Evolutionary conservation across 2,329 filamentous ascomycete genomes (phyloP), one percentile per base, ranked within the genome.

Genomic region (Alternaria viburni): DNA sequence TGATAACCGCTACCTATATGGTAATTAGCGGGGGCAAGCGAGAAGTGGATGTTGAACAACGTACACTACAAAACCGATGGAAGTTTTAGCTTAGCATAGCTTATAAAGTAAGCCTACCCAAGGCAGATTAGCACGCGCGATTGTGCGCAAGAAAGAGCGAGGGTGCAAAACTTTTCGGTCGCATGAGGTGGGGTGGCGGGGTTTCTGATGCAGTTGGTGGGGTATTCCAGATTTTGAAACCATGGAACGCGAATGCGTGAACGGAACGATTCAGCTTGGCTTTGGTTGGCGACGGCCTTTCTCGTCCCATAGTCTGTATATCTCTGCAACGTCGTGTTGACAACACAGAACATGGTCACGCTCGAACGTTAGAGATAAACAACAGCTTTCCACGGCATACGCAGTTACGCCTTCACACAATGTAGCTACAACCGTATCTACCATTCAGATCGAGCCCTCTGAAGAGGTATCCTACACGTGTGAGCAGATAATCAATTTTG

Each of bases 1-100:
- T 56, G 54, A 56, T 56, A 63, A 70, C 68, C 68, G 58, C 68
- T 70, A 69, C 67, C 67, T 60, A 9, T 45, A 36, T 47, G 47
- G 36, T 32, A 17, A 61, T 67, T 64, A 58, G 52, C 55, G 56
- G 50, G 45, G 49, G 49, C 44, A 59, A 55, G 51, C 45, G 47
- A 10, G 36, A 30, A 45, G 43, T 45, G 50, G 21, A 51, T 28
- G 56, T 56, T 56, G 41, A 5, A 25, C 13, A 51, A 61, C 60
- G 47, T 65, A 66, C 59, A 67, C 58, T 62, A 65, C 57, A 62
- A 59, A 63, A 61, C 61, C 43, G 52, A 50, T 55, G 3, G 4
- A 10, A 23, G 3, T 9, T 21, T 21, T 5, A 45, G n/a, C 1
- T 7, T 21, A n/a, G 21, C 6, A 52, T 32, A 6, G 3, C 12